A percentile compares a stretch with the other conserved stretches of the same genome.
These are phyloP conservation scores for Nicotiana paniculata DNA, from an alignment of 257 asterid genomes.

Conservation along the genomic window DNA sequence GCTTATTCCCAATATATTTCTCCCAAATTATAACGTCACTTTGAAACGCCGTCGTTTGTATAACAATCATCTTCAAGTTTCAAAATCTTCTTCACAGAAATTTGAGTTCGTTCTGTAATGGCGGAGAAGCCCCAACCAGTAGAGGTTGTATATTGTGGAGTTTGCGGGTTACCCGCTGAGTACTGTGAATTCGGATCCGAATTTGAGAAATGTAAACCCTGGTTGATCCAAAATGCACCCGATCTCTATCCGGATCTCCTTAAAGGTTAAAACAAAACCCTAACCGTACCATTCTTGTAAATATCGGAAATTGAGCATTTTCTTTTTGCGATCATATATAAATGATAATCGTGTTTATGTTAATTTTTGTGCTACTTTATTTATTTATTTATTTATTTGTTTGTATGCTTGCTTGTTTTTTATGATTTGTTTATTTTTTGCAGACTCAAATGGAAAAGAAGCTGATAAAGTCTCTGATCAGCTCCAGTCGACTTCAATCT, in stretches of 20 bases:
- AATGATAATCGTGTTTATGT: too few species aligned
- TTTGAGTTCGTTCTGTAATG: slow-evolving; percentile 23
- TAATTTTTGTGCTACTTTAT: not conserved
- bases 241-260: slow-evolving; percentile 77
- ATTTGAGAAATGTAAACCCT: slow-evolving; percentile 92
- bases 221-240: slow-evolving; percentile 80
- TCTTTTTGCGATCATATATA: too few species aligned
- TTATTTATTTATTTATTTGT: not conserved
- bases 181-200: slow-evolving; percentile 94
- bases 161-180: slow-evolving; percentile 91
- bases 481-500: slow-evolving; percentile 76
- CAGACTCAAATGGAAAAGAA: slow-evolving; percentile 55
- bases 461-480: slow-evolving; percentile 67
- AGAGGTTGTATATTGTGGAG: slow-evolving; percentile 68
- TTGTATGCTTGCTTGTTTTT: not conserved
- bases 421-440: not conserved
- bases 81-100: not conserved
- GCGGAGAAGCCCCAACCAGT: slow-evolving; percentile 77
- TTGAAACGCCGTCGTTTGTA: not conserved
- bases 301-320: too few species aligned
- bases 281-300: not conserved
- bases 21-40: too few species aligned
- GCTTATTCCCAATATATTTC: not conserved
- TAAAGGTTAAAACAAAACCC: slow-evolving; percentile 46
- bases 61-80: not conserved